Conservation (phyloP, 2,329 filamentous ascomycete species). For the Beauveria medogensis region DNA sequence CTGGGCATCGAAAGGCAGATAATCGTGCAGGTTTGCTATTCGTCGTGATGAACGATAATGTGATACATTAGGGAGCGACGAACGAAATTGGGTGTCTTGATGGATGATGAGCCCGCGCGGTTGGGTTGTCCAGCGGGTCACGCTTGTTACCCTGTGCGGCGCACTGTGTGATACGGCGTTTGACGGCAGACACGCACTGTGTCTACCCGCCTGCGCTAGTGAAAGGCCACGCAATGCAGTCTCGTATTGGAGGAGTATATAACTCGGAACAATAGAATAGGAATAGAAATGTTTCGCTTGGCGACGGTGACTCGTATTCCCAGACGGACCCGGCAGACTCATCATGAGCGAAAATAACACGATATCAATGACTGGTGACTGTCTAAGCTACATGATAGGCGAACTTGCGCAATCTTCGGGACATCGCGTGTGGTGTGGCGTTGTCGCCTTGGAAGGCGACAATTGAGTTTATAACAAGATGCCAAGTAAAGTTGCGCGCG, state of each 20-base stretch:
- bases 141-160: neutral
- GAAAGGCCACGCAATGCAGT: neutral
- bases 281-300: neutral
- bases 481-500: neutral
- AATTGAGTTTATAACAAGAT: neutral
- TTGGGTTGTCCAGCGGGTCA: neutral
- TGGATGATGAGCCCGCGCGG: neutral
- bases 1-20: no score
- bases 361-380: neutral
- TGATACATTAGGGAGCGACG: neutral
- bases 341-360: neutral
- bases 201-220: neutral
- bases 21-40: no score
- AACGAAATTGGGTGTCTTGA: neutral
- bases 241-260: neutral
- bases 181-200: neutral
- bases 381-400: neutral
- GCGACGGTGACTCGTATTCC: neutral
- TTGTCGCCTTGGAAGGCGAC: neutral
- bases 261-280: neutral
- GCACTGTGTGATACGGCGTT: neutral
- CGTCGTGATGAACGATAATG: neutral
- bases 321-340: neutral
- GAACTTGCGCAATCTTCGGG: no score
- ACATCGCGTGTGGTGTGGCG: neutral